Percentiles rank a stretch among this genome's conserved stretches.
Conservation (phyloP, 108 stramenopile species). For the Pseudonitzschia multistriata region DNA sequence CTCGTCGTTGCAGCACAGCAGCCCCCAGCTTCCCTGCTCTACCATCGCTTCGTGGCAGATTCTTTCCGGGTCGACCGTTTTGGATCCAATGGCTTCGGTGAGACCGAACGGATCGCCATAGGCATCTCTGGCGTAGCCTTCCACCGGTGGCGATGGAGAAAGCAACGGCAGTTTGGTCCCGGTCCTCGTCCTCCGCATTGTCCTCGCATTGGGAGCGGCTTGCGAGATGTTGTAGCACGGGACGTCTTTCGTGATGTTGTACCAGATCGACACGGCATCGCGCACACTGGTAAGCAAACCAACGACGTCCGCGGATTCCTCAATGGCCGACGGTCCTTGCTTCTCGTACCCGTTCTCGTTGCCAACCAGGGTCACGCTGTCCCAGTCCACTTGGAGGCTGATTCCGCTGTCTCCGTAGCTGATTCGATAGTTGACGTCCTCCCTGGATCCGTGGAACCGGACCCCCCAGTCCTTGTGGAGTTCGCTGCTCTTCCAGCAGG, state of each 20-base stretch:
- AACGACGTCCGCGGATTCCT: conserved; percentile 12
- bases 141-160: neutral
- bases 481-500: conserved; percentile 43
- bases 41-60: conserved; percentile 39
- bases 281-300: conserved; percentile 44
- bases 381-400: conserved; percentile 55
- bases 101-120: neutral
- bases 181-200: neutral
- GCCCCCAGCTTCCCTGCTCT: conserved; percentile 43
- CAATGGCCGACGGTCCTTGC: neutral
- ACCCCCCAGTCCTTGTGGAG: conserved; percentile 43
- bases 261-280: conserved; percentile 56
- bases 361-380: conserved; percentile 14
- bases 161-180: neutral
- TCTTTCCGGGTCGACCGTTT: conserved; percentile 6
- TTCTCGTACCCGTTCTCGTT: neutral
- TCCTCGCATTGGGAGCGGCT: conserved; percentile 39
- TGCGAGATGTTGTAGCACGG: conserved; percentile 44
- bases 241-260: conserved; percentile 55
- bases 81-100: neutral
- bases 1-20: conserved; percentile 68
- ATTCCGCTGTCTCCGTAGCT: conserved; percentile 31
- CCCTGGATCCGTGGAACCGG: conserved; percentile 30
- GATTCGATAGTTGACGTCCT: conserved; percentile 44
- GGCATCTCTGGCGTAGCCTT: neutral